Conservation (phyloP, 345 rosid genomes). For the Arabis hirsuta region DNA sequence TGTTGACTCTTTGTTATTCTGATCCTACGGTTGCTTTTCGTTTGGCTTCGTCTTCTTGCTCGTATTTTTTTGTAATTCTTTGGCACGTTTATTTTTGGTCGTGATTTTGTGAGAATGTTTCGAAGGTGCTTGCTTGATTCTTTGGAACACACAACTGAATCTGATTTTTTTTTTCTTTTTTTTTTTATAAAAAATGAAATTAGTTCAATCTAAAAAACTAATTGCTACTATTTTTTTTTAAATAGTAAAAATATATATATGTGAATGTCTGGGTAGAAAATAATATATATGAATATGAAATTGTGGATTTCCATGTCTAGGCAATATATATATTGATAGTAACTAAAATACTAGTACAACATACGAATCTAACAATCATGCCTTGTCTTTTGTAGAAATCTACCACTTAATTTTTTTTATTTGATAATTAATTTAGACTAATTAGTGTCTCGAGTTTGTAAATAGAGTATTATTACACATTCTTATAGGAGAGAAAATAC, state of each 20-base stretch:
- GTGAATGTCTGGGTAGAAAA: not conserved
- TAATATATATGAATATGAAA: not conserved
- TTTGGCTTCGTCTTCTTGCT: slow-evolving; percentile 26
- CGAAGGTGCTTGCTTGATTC: slow-evolving; percentile 27
- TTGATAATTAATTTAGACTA: not conserved
- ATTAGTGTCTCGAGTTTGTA: slow-evolving; percentile 16
- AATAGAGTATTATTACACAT: not conserved
- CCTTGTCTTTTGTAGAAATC: slow-evolving; percentile 34
- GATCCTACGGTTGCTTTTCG: slow-evolving; percentile 46
- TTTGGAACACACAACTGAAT: not conserved
- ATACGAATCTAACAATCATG: slow-evolving; percentile 38
- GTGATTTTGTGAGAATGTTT: slow-evolving; percentile 30
- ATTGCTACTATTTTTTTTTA: too few species aligned
- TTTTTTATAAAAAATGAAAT: not conserved
- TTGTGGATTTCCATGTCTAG: slow-evolving; percentile 40
- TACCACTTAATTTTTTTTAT: not conserved
- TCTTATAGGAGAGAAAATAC: not conserved
- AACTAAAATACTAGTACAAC: slow-evolving; percentile 15
- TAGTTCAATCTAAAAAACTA: not conserved
- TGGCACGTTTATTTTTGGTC: slow-evolving; percentile 29
- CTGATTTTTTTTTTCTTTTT: not conserved
- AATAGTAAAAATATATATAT: not conserved
- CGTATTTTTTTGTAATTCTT: not conserved
- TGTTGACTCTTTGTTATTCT: slow-evolving; percentile 9
- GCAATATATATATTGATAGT: slow-evolving; percentile 24